Evolutionary conservation across 192 early-diverging fungal species (phyloP).

Genomic region (Linnemannia zychae): DNA sequence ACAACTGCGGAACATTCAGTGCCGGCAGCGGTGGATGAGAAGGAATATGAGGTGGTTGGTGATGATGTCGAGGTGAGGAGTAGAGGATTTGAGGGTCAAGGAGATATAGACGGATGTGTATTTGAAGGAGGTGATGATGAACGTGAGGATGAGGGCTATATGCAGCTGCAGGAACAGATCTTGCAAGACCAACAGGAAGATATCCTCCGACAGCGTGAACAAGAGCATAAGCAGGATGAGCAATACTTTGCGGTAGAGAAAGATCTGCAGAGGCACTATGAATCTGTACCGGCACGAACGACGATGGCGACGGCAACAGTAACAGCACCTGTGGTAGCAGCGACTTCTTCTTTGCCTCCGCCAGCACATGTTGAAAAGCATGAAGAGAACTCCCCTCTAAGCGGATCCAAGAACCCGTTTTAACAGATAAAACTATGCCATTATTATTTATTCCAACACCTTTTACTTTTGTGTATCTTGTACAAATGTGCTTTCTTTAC

Average conservation of each 20-base stretch:
- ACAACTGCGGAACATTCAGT: too few species aligned
- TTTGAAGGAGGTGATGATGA: background rate
- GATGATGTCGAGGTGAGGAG: background rate
- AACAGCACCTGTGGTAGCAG: background rate
- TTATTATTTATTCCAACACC: conserved; percentile 2
- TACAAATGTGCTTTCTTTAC: background rate
- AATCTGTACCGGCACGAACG: background rate
- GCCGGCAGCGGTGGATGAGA: background rate
- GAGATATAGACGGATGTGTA: too few species aligned
- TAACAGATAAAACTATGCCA: background rate
- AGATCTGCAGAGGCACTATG: background rate
- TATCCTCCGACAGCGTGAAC: background rate
- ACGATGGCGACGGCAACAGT: background rate
- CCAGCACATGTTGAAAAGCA: background rate
- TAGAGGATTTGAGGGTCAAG: background rate
- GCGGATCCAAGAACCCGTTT: background rate
- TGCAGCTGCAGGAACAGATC: background rate
- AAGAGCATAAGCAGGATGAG: background rate
- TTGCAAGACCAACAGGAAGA: background rate
- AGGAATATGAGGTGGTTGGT: background rate
- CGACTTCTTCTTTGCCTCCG: background rate
- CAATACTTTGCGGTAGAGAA: background rate
- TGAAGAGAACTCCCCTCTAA: background rate
- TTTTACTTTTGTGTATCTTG: background rate
- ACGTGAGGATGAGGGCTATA: background rate